phyloP scores from a whole-genome alignment of 2,329 filamentous ascomycete genomes.

The Diaporthe vaccinii region DNA sequence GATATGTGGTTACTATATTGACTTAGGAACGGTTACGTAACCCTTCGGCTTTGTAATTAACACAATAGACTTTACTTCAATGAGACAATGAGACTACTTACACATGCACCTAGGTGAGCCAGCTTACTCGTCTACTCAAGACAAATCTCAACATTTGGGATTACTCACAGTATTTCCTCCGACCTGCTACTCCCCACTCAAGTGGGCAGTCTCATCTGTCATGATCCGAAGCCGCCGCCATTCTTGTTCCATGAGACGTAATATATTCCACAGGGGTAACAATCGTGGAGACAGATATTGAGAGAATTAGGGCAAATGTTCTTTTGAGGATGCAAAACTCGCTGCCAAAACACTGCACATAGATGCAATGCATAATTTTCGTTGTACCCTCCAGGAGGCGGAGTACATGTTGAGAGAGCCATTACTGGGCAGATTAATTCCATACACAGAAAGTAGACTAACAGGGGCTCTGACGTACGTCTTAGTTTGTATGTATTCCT shows the following conservation, averaged over 20 bases:
- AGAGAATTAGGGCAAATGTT: background rate
- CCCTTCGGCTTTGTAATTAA: slow-evolving; percentile 22
- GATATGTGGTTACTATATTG: background rate
- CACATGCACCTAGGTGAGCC: background rate
- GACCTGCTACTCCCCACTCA: background rate
- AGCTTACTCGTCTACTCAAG: background rate
- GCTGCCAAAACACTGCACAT: no score
- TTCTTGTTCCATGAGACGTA: no score
- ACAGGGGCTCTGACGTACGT: background rate
- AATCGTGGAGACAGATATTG: background rate
- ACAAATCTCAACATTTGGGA: no score
- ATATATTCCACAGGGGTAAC: background rate
- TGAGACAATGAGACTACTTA: background rate
- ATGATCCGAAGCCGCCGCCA: background rate
- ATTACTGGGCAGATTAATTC: no score
- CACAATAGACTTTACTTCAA: slow-evolving; percentile 12
- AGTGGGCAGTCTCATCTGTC: no score
- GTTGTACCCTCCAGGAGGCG: background rate
- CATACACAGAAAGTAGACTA: background rate
- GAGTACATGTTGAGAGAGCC: no score
- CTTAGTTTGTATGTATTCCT: no score
- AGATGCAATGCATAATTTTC: background rate
- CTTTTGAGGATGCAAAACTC: no score
- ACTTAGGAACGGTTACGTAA: background rate
- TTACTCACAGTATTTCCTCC: background rate